Base-by-base conservation (phyloP, 805 yeast genomes). In the Metschnikowia lochheadii region DNA sequence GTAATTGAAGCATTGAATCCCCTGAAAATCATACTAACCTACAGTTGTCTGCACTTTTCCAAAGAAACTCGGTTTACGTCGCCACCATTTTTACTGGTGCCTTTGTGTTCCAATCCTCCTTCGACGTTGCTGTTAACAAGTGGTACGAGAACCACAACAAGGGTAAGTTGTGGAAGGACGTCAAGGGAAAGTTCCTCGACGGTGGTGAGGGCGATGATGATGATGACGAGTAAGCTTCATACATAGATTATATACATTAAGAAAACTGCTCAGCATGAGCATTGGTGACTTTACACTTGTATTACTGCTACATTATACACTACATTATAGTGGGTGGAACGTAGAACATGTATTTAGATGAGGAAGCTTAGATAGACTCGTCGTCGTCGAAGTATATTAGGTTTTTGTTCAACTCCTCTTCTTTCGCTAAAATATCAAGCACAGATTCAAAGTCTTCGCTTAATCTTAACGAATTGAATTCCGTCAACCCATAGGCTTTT, bases 31-130 rank as follows among this genome's bases (percentile, higher is more conserved):
- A 51, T 56, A 63, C 67, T 63, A 63, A 63, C 66, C 6, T 23
- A 18, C 37, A 63, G 66, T 59, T 64, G 43, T 53, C 63, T 46
- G 58, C 61, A 35, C 58, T 64, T 42, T 52, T 57, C 81, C 89
- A 89, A 81, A 88, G 97, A 81, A 91, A 92, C 83, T 81, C 97
- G 44, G 77, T 86, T 56, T 89, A 80, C 72, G 96, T 91, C 55
- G 88, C 89, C 58, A 77, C 94, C 55, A 77, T 91, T 54, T 85
- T 91, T 61, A 85, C 83, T 46, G 83, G 87, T 63, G 90, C 97
- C 44, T 91, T 91, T 66, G 82, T 83, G 56, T 89, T 90, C 81
- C 92, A 89, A 76, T 84, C 83, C 46, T 77, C 78, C 64, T 86
- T 86, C 59, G 94, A 87, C 66, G 67, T 71, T 54, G 84, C 78